Evolutionary conservation across 192 early-diverging fungal genomes (phyloP), one percentile per base, ranked within the genome.

Genomic region (Coemansia sp.): DNA sequence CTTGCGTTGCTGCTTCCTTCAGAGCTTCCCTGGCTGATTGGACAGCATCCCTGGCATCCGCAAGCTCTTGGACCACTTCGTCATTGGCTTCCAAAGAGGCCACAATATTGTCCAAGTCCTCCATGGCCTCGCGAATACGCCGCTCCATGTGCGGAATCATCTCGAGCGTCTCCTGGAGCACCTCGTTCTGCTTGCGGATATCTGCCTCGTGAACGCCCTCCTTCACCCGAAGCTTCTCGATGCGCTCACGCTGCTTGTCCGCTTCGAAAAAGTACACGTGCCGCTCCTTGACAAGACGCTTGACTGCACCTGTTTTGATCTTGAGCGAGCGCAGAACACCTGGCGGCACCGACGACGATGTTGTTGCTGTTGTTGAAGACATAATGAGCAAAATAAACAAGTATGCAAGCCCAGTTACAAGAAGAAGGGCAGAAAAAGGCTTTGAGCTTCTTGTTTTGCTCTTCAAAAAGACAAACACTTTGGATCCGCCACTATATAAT

Each of bases 111-210:
- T 76, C 71, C 34, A 82, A 62, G 47, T 76, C 74, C 62, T 70
- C 40, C 54, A 70, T 57, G 19, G 70, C 69, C n/a, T 64, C 40
- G 4, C 59, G 61, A 50, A 82, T 76, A 8, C 62, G 63, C 15
- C 67, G 52, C 67, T 82, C 74, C 52, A 65, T 70, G 53, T 70
- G 57, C 28, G 80, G 80, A 10, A 82, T 52, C 80, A 82, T 82
- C 40, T 57, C 59, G 13, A 73, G 58, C 1, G 70, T 73, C 52
- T 82, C 80, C 34, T 73, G 69, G 10, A 82, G 68, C 14, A 82
- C 80, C 56, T 82, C 80, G 30, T 74, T 74, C 52, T 82, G 70
- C 60, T 79, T 79, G 68, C 70, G 70, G 36, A 79, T 60, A 14
- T 79, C 75, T 13, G 75, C 70, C 14, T 57, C 66, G 17, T 68